Conservation (phyloP, 2,329 filamentous ascomycete species). For the Neofusicoccum sp. region DNA sequence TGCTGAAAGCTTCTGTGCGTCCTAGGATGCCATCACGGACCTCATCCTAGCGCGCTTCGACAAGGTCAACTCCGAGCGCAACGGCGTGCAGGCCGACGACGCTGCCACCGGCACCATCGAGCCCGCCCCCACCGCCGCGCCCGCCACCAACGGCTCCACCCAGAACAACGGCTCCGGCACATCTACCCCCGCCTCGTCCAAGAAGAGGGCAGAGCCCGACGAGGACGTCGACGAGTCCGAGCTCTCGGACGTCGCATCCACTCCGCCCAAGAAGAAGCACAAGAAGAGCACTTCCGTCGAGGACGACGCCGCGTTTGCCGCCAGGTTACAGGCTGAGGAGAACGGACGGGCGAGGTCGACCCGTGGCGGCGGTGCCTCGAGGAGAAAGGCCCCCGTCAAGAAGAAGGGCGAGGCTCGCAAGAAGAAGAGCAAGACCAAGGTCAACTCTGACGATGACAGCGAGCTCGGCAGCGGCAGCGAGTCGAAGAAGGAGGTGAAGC, state of each 20-base stretch:
- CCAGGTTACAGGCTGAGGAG: conserved; percentile 88
- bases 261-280: conserved; percentile 54
- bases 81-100: conserved; percentile 28
- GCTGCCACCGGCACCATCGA: conserved; percentile 43
- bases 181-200: conserved; percentile 21
- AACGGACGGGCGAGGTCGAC: conserved; percentile 77
- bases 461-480: conserved; percentile 61
- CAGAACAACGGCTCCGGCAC: conserved; percentile 29
- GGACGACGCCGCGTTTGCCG: conserved; percentile 84
- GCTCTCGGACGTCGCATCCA: conserved; percentile 44
- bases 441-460: conserved; percentile 78
- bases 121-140: conserved; percentile 39
- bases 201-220: conserved; percentile 47
- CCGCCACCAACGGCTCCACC: conserved; percentile 29
- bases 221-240: conserved; percentile 38
- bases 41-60: conserved; percentile 56
- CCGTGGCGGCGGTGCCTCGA: conserved; percentile 65
- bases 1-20: not conserved
- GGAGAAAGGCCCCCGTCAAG: conserved; percentile 60
- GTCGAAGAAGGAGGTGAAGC: conserved; percentile 65
- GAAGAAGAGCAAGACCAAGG: conserved; percentile 73
- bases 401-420: conserved; percentile 67
- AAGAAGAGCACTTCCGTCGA: conserved; percentile 74
- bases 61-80: conserved; percentile 44
- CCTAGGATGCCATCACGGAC: conserved; percentile 47